Conservation (phyloP, 148 eudicot genomes). For the Chenopodium album region DNA sequence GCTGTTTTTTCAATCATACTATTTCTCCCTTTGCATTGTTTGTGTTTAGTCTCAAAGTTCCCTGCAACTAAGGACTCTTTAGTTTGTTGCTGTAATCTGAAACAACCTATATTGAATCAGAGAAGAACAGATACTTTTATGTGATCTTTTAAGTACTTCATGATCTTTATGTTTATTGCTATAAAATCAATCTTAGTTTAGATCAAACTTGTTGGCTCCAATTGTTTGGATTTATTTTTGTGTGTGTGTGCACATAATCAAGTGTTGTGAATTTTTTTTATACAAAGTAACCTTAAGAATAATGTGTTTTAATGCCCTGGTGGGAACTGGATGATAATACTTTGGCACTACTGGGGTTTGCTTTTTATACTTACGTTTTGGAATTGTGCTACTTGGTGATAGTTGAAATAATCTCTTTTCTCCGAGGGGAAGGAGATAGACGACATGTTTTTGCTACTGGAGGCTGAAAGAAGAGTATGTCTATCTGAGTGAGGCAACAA, state of each 20-base stretch:
- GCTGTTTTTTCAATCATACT: neutral
- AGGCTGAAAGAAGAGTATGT: neutral
- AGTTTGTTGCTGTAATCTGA: neutral
- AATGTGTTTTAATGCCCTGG: neutral
- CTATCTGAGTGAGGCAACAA: neutral
- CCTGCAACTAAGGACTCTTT: neutral
- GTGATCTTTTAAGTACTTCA: too few species aligned
- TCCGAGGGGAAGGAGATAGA: neutral
- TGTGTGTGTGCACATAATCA: neutral
- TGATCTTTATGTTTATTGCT: neutral
- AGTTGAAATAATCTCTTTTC: neutral
- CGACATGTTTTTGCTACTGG: neutral
- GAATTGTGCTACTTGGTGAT: neutral
- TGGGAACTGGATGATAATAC: neutral
- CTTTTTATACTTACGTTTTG: neutral
- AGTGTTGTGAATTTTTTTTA: too few species aligned
- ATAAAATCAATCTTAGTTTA: neutral
- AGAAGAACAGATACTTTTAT: too few species aligned
- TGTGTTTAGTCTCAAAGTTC: neutral
- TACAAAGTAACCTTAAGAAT: neutral
- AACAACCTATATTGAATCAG: too few species aligned
- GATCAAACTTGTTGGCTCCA: neutral
- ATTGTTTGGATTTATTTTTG: neutral
- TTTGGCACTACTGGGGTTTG: neutral
- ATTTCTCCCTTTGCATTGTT: neutral